A percentile compares a stretch with the other conserved stretches of the same genome.
Evolutionary conservation across 495 filamentous ascomycete genomes (phyloP).

Genomic region (Penicillium bialowiezense): DNA sequence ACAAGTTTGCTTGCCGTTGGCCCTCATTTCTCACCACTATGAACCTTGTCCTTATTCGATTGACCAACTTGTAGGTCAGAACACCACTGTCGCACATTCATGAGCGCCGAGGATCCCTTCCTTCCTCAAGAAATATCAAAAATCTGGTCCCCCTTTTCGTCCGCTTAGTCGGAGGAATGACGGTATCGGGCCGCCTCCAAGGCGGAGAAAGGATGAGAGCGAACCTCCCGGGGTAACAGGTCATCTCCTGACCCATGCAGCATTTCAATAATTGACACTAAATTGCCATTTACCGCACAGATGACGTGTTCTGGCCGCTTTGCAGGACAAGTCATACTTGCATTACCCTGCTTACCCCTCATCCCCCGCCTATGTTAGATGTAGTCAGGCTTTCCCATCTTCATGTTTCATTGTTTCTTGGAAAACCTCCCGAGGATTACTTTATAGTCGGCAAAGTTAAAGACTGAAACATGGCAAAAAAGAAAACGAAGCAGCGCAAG

Average conservation of each 20-base stretch:
- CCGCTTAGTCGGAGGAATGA: no score
- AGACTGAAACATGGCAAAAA: slow-evolving; percentile 8
- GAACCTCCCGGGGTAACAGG: no score
- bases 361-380: neutral
- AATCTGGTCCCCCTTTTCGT: no score
- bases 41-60: neutral
- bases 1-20: neutral
- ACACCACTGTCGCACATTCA: neutral
- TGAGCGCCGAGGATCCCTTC: no score
- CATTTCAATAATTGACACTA: neutral
- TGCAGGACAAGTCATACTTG: slow-evolving; percentile 9
- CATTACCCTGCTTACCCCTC: slow-evolving; percentile 5
- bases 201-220: no score
- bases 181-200: no score
- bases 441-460: slow-evolving; percentile 2
- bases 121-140: no score
- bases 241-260: neutral
- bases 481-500: slow-evolving; percentile 11
- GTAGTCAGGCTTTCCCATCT: slow-evolving; percentile 2
- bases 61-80: neutral
- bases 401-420: slow-evolving; percentile 5
- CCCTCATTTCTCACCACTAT: neutral
- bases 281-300: neutral
- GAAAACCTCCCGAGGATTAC: neutral
- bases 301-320: neutral